Evolutionary conservation across 2,329 filamentous ascomycete genomes (phyloP), one percentile per base, ranked within the genome.

Genomic region (Apiospora marii): DNA sequence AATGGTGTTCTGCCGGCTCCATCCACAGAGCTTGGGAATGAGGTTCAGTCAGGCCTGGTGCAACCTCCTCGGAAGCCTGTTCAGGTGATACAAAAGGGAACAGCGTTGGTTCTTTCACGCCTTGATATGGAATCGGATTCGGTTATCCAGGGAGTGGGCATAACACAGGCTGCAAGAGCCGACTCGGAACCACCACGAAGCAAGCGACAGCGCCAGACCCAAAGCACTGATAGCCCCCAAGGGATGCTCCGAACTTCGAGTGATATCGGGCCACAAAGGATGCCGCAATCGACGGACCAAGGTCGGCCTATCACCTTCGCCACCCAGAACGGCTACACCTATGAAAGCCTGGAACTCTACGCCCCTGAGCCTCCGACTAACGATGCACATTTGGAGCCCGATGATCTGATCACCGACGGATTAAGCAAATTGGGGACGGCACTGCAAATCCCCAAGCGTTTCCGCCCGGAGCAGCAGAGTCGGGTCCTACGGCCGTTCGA

Each of bases 401-500:
- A 79, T 2, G 86, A 87, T 46, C 83, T 94, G 58, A 80, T 93
- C 53, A 92, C 92, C 0, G 81, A 82, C 14, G 83, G 85, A 3
- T 84, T 93, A 24, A 77, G 83, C 12, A 85, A 87, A 75, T 83
- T 94, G 1, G 86, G 86, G 2, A 80, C 82, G 0, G 85, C 87
- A n/a, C 83, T 89, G 37, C 84, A 88, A 22, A 82, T 91, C 4
- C 75, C 82, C 0, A 85, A 84, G 2, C 86, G 87, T 4, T 94
- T 89, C 80, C 84, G 81, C 5, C 91, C 92, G 0, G 75, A 77
- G 6, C 74, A 81, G 1, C 85, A 88, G 70, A 82, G 82, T 1
- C 85, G 92, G 4, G 78, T 81, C 0, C 82, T 92, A 1, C 82
- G 86, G 3, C 82, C 83, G 0, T 88, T 92, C 49, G 94, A 97